Base-by-base conservation (phyloP, 257 asterid genomes). In the Solanum arcanum region DNA sequence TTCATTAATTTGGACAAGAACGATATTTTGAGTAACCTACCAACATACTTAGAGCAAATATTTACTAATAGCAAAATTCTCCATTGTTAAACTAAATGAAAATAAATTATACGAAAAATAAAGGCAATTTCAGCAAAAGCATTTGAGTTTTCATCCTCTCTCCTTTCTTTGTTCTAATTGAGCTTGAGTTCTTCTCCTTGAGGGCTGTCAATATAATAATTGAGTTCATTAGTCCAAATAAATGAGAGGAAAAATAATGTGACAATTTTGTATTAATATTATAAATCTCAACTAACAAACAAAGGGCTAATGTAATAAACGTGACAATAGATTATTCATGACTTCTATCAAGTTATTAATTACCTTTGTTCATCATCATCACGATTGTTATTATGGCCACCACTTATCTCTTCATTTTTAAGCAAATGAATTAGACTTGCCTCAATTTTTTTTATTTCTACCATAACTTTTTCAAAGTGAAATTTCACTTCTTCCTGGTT, bases 341-440 rank as follows among this genome's bases (percentile, higher is more conserved):
- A 12, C 18, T 64, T 64, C 18, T 5, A 64, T 64, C 18, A n/a
- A 8, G 33, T 64, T 25, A 64, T 64, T 1, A 68, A 6, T 66
- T 66, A 27, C 37, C 74, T 68, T 66, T 90, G 86, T 46, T 91
- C 87, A 25, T 85, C 87, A 14, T 59, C 86, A 46, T 56, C 60
- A 7, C 7, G 4, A 60, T 87, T 86, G 56, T 89, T 76, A 23
- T 23, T n/a, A 41, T 41, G 60, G 7, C 12, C 59, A 75, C 14
- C 31, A 83, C 59, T 52, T 31, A 21, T 25, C 13, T 90, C 12
- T 12, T 49, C 83, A 82, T 94, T 91, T 6, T 92, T 83, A 33
- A 97, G 96, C 86, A 94, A 46, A 1, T 94, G 95, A 59, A 91
- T 88, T 33, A 80, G 68, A 33, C 96, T 96, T 3, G 93, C 66